A percentile compares a stretch with the other conserved stretches of the same genome.
Conservation (phyloP, 1,139 yeast genomes). For the Yamadazyma triangularis region DNA sequence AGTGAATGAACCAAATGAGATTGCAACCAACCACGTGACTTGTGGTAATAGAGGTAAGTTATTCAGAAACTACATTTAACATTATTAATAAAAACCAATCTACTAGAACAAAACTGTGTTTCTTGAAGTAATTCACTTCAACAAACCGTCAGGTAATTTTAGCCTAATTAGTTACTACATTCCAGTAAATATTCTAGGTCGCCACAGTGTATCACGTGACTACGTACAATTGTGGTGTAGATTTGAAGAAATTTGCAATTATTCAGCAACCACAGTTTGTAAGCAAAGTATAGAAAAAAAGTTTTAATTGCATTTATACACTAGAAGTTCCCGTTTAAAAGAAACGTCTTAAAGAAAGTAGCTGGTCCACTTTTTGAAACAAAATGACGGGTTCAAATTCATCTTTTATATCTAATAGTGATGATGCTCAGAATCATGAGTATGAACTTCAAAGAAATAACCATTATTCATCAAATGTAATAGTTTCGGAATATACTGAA, state of each 20-base stretch:
- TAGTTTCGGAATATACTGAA: slow-evolving; percentile 40
- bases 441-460: slow-evolving; percentile 6
- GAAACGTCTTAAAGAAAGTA: too few species aligned
- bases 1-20: too few species aligned
- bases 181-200: too few species aligned
- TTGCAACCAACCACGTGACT: background rate
- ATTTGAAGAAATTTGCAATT: background rate
- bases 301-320: background rate
- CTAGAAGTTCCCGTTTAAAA: too few species aligned
- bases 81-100: too few species aligned
- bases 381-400: too few species aligned
- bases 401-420: background rate
- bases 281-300: background rate
- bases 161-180: too few species aligned
- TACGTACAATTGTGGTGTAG: background rate
- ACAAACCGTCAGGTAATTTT: too few species aligned
- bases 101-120: too few species aligned
- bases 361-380: too few species aligned
- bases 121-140: too few species aligned
- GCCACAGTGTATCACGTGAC: background rate
- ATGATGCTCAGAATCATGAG: slow-evolving; percentile 5
- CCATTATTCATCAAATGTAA: slow-evolving; percentile 3
- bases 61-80: too few species aligned
- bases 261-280: background rate
- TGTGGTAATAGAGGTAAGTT: background rate